Conservation (phyloP, 495 filamentous ascomycete genomes). For the Lindgomyces ingoldianus region DNA sequence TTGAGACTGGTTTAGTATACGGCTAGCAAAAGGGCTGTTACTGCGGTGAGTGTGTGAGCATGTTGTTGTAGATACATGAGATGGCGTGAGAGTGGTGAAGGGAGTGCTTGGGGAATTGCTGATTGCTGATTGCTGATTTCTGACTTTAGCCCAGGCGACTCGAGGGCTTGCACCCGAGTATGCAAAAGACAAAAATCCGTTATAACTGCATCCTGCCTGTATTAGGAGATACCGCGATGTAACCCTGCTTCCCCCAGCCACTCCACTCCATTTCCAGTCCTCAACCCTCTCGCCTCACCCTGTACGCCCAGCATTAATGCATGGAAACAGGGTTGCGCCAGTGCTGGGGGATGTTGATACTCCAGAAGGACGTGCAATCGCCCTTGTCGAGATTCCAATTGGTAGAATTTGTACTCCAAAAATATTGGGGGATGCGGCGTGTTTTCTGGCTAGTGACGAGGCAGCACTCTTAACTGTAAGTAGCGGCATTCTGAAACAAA, state of each 20-base stretch:
- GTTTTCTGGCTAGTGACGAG: background rate
- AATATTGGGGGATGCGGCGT: background rate
- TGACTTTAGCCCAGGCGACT: slow-evolving; percentile 50
- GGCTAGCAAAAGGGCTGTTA: slow-evolving; percentile 63
- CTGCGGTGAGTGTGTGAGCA: slow-evolving; percentile 38
- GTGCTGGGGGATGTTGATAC: background rate
- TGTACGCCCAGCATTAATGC: too few relatives aligned
- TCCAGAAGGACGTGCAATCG: slow-evolving; percentile 54
- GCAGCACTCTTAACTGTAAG: background rate
- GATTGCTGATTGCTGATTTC: too few relatives aligned
- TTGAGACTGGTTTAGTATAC: slow-evolving; percentile 68
- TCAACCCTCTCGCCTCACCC: too few relatives aligned
- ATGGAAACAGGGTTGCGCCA: background rate
- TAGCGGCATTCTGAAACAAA: background rate
- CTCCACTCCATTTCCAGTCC: too few relatives aligned
- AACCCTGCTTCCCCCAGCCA: background rate
- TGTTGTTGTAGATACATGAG: background rate
- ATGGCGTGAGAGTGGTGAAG: too few relatives aligned
- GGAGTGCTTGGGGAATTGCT: too few relatives aligned
- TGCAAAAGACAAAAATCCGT: slow-evolving; percentile 61
- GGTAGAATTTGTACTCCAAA: background rate
- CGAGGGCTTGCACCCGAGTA: slow-evolving; percentile 68
- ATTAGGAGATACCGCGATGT: slow-evolving; percentile 57
- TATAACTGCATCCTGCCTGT: slow-evolving; percentile 64
- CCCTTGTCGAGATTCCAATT: slow-evolving; percentile 47